Base-by-base conservation (phyloP, 2,329 filamentous ascomycete genomes). In the Alternaria triticina region DNA sequence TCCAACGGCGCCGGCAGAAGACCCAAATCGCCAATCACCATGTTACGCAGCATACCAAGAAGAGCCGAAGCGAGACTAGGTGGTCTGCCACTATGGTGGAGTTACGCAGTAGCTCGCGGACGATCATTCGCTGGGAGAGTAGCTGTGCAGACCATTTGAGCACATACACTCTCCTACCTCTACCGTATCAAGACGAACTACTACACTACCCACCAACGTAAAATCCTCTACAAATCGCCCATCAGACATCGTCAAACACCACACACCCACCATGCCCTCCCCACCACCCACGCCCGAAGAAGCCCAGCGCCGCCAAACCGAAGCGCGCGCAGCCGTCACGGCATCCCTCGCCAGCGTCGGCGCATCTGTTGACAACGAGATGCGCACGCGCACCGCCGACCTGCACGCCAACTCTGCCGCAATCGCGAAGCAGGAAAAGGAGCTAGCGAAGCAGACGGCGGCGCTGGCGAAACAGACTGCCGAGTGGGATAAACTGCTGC, bases 401-500 rank as follows among this genome's bases (percentile, higher is more conserved):
- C 84, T 96, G 55, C 91, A 95, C 82, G 79, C 83, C 58, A 94
- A 94, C 80, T 86, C 88, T 20, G 81, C 84, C 17, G 88, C 87
- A 17, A 87, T 95, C 54, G 83, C 84, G 43, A 85, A 83, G 74
- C 92, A 95, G 82, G 89, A 92, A 79, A 83, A 85, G 56, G 88
- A 90, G 65, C 83, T 94, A 36, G 81, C 80, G 55, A 86, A 84
- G 62, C 88, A 89, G 64, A 89, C 89, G 6, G 86, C 83, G 2
- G 85, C 79, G 3, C 79, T 94, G 77, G 82, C 86, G 52, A 85
- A 85, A 68, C 90, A 93, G 76, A 89, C 86, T 54, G 88, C 89
- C 65, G 86, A 87, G 78, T 85, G 92, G 74, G 86, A 85, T 68
- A 86, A 86, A 68, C 83, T 92, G 70, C 88, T 89, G 6, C 86